Evolutionary conservation across 768 basidiomycete genomes (phyloP).

Genomic region (Tylopilus felleus): DNA sequence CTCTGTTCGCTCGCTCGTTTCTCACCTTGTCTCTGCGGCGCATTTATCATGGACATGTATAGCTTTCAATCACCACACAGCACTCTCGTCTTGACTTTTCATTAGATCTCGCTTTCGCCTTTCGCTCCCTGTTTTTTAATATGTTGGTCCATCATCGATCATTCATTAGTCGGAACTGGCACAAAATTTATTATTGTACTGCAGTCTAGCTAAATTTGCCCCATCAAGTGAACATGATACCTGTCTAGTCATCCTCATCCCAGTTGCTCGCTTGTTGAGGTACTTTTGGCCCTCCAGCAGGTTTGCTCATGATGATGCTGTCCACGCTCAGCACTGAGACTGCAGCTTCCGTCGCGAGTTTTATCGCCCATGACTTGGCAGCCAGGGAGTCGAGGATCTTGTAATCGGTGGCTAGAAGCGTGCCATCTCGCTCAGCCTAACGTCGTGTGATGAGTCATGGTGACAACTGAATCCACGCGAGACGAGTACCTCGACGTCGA

Average conservation of each 20-base stretch:
- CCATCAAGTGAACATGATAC: constrained; percentile 11
- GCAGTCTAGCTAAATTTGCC: constrained; percentile 15
- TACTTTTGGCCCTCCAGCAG: constrained; percentile 84
- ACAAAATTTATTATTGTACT: constrained; percentile 29
- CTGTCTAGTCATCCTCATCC: constrained; percentile 62
- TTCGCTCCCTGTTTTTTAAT: not conserved
- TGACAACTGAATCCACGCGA: not conserved
- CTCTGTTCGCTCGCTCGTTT: not conserved
- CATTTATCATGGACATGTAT: constrained; percentile 36
- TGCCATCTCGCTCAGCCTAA: constrained; percentile 78
- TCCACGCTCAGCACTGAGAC: constrained; percentile 91
- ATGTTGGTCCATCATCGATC: constrained; percentile 13
- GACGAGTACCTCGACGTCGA: constrained; percentile 76
- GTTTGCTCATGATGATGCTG: constrained; percentile 96
- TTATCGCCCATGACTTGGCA: constrained; percentile 87
- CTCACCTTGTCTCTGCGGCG: constrained; percentile 8
- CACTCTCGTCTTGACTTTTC: constrained; percentile 6
- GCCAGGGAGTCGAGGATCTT: constrained; percentile 85
- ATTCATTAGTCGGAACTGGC: constrained; percentile 18
- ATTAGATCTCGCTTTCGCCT: constrained; percentile 1
- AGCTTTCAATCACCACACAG: constrained; percentile 10
- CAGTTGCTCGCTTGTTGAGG: constrained; percentile 86
- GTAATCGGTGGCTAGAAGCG: constrained; percentile 56
- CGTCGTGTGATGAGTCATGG: not conserved
- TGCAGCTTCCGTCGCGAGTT: constrained; percentile 89